Evolutionary conservation across 805 yeast species (phyloP), one percentile per base, ranked within the genome.

Genomic region (Candida quercuum): DNA sequence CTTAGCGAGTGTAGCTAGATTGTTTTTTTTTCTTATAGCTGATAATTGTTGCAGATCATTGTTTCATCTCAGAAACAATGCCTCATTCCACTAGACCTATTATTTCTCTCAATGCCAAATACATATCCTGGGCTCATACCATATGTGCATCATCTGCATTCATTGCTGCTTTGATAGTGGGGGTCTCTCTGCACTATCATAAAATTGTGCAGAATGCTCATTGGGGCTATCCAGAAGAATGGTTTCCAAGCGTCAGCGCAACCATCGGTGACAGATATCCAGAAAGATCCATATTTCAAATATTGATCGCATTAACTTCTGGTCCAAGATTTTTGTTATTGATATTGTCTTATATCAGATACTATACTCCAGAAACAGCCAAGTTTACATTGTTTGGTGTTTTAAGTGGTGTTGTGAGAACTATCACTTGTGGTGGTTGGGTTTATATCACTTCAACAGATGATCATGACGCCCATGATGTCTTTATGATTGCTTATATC

Each of bases 231-330:
- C 99, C 99, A 3, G 93, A 89, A 42, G 99, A 93, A 60, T 93
- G 99, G 98, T 91, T 93, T 57, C 99, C 99, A 2, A 82, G 94
- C 53, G 99, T 93, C 2, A 83, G 95, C 26, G 98, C 99, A 1
- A 77, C 99, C 2, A 93, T 93, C 56, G 99, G 99, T 32, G 99
- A 93, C 58, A 64, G 97, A 42, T 93, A 88, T 57, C 99, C 99
- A 0, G 99, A 93, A 62, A 69, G 99, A 47, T 86, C 96, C 2
- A 63, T 93, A 15, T 93, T 91, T 59, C 99, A 93, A 63, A 71
- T 91, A 26, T 63, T 91, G 45, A 93, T 93, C 47, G 99, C 98
- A 1, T 61, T 91, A 32, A 89, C 98, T 1, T 74, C 98, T 1
- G 95, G 96, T 27, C 97, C 97, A 14, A 74, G 98, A 47, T 91